phyloP scores from a whole-genome alignment of 2,329 filamentous ascomycete species.

The Monilinia vaccinii-corymbosi region DNA sequence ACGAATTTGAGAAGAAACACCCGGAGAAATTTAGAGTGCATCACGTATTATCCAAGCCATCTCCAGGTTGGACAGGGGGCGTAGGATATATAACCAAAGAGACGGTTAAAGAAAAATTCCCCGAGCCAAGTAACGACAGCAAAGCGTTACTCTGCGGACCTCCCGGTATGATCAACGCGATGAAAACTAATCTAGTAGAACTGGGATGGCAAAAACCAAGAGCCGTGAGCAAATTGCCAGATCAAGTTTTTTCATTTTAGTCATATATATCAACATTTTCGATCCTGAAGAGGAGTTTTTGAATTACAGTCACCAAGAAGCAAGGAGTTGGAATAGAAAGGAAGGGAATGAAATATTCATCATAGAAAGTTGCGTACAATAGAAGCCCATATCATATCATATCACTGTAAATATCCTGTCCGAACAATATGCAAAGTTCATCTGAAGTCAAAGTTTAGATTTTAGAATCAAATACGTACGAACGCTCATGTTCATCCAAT shows the following conservation, averaged over 20 bases:
- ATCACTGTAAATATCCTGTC: background rate
- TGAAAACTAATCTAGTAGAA: slow-evolving; percentile 40
- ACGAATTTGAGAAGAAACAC: slow-evolving; percentile 41
- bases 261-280: background rate
- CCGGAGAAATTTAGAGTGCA: slow-evolving; percentile 45
- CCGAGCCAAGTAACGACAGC: slow-evolving; percentile 35
- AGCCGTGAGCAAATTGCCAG: slow-evolving; percentile 41
- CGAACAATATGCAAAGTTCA: too few species aligned
- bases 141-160: slow-evolving; percentile 54
- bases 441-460: too few species aligned
- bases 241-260: slow-evolving; percentile 47
- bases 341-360: background rate
- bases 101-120: slow-evolving; percentile 41
- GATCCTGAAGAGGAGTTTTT: background rate
- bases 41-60: slow-evolving; percentile 44
- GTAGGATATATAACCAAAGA: slow-evolving; percentile 43
- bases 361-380: background rate
- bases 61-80: slow-evolving; percentile 39
- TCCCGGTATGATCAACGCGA: slow-evolving; percentile 48
- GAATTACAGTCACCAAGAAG: background rate
- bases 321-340: background rate
- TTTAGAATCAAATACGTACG: too few species aligned
- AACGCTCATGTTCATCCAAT: too few species aligned
- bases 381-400: background rate
- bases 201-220: slow-evolving; percentile 44